Percentiles rank a stretch among this genome's conserved stretches.
These are phyloP conservation scores for Hansenula sp. DNA, from an alignment of 1,139 yeast genomes.

Conservation along the genomic window DNA sequence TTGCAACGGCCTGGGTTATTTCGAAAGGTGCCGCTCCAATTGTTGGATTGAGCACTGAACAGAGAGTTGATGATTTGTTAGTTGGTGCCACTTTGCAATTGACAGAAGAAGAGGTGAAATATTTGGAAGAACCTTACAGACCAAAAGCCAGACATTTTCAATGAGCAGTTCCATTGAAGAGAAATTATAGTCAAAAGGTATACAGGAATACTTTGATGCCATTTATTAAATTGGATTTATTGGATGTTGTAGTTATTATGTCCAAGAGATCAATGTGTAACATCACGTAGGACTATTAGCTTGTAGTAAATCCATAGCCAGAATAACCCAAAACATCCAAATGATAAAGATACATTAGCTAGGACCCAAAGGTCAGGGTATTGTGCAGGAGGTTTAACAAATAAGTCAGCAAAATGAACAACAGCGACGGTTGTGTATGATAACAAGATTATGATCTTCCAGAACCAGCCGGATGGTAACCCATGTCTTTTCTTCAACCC, in stretches of 20 bases:
- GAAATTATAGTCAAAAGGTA: too few species aligned
- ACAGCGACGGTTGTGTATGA: slow-evolving; percentile 55
- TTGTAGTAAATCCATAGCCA: slow-evolving; percentile 75
- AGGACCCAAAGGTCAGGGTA: slow-evolving; percentile 89
- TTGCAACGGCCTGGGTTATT: slow-evolving; percentile 51
- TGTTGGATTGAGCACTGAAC: slow-evolving; percentile 46
- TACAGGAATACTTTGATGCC: too few species aligned
- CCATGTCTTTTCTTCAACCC: slow-evolving; percentile 38
- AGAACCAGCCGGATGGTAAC: slow-evolving; percentile 47
- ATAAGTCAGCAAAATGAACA: slow-evolving; percentile 53
- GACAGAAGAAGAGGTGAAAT: slow-evolving; percentile 39
- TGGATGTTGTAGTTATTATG: too few species aligned
- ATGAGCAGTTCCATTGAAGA: too few species aligned
- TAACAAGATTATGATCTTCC: slow-evolving; percentile 52
- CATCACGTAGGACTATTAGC: slow-evolving; percentile 31
- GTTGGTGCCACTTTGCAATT: slow-evolving; percentile 38
- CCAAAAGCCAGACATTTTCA: not conserved
- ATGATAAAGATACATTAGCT: slow-evolving; percentile 67
- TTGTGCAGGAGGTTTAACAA: slow-evolving; percentile 46
- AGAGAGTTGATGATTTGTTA: slow-evolving; percentile 49
- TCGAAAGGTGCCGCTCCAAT: slow-evolving; percentile 47
- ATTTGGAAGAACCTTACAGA: slow-evolving; percentile 35
- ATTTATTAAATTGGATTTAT: too few species aligned
- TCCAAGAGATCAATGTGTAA: not conserved
- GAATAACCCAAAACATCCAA: slow-evolving; percentile 69